phyloP scores from a whole-genome alignment of 75 land plant species.

The Pinus tabuliformis region DNA sequence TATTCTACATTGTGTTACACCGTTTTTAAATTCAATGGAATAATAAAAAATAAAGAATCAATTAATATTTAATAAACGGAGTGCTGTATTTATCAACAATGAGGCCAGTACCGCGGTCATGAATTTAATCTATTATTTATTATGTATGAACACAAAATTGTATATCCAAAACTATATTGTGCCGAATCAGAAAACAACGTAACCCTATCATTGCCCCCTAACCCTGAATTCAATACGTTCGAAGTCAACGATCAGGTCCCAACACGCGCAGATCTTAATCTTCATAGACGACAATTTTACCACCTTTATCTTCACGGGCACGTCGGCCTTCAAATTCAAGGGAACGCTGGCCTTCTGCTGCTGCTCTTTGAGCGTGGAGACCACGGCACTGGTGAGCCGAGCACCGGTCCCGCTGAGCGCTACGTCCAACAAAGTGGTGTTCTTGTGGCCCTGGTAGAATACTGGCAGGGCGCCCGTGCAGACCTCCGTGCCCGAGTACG shows the following conservation, averaged over 20 bases:
- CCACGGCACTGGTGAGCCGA: conserved; percentile 19
- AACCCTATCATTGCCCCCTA: too few relatives aligned
- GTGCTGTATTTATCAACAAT: too few relatives aligned
- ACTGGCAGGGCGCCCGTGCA: conserved; percentile 2
- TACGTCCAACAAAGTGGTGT: conserved; percentile 15
- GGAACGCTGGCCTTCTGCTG: conserved; percentile 45
- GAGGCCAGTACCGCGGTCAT: too few relatives aligned
- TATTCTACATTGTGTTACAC: too few relatives aligned
- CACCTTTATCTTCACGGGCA: conserved; percentile 45
- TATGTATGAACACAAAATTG: too few relatives aligned
- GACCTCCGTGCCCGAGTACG: conserved; percentile 14
- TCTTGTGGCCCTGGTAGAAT: conserved; percentile 33
- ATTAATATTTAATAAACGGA: too few relatives aligned
- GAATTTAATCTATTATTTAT: too few relatives aligned
- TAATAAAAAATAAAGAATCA: too few relatives aligned
- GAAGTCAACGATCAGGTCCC: conserved; percentile 43
- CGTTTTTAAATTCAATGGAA: too few relatives aligned
- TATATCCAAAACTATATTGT: too few relatives aligned
- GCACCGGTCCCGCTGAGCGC: conserved; percentile 17
- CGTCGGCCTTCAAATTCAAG: conserved; percentile 29
- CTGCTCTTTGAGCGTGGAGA: conserved; percentile 32
- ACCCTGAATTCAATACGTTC: too few relatives aligned
- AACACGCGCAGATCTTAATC: conserved; percentile 23
- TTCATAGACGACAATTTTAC: conserved; percentile 32
- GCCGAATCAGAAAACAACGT: too few relatives aligned